phyloP scores from a whole-genome alignment of 345 rosid genomes.

The Euphorbia pulcherrima region DNA sequence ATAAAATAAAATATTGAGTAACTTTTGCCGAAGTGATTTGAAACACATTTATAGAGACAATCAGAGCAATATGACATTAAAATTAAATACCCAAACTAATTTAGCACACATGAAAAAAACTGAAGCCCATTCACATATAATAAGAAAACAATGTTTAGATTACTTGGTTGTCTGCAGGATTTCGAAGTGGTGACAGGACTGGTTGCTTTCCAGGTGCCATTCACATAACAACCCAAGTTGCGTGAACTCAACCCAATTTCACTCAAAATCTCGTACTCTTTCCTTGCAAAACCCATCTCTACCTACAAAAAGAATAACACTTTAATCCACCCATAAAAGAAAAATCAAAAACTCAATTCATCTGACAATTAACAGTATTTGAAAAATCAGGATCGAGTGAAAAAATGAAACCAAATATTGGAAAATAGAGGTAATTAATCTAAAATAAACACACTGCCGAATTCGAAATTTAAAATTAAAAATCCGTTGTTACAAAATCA shows the following conservation, averaged over 20 bases:
- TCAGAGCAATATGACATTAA: background rate
- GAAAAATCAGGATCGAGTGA: background rate
- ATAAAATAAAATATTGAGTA: too few relatives aligned
- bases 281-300: slow-evolving; percentile 65
- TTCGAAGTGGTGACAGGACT: slow-evolving; percentile 67
- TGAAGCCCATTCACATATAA: background rate
- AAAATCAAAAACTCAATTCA: background rate
- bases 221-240: slow-evolving; percentile 64
- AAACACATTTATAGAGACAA: too few relatives aligned
- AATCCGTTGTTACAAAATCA: too few relatives aligned
- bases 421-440: background rate
- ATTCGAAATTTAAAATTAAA: too few relatives aligned
- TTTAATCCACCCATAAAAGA: background rate
- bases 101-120: background rate
- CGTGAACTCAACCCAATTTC: slow-evolving; percentile 69
- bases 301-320: slow-evolving; percentile 1
- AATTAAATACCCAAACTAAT: background rate
- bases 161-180: slow-evolving; percentile 90
- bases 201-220: slow-evolving; percentile 69
- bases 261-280: slow-evolving; percentile 64
- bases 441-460: too few relatives aligned
- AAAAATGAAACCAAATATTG: background rate
- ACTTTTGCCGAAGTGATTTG: too few relatives aligned
- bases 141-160: background rate
- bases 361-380: background rate